Evolutionary conservation across 306 rosid species (phyloP), one percentile per base, ranked within the genome.

Genomic region (Sicyos baderoa): DNA sequence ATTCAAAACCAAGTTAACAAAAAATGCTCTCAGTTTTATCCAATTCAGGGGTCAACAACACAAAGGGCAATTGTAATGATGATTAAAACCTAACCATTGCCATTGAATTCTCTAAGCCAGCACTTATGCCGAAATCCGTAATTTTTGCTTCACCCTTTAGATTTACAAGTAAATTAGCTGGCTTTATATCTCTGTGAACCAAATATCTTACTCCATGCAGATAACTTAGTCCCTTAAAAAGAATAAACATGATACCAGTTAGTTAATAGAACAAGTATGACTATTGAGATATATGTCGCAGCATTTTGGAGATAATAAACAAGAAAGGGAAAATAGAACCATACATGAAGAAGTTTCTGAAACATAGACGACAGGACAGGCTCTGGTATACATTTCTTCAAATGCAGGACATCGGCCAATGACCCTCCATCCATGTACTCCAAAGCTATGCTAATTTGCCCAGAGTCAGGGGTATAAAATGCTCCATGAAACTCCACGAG

Each of bases 371-470:
- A 88, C 65, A 93, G 88, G 70, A 86, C 78, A 54, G 84, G 94
- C 80, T 93, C 98, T 0, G 98, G 98, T 76, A 89, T 77, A 64
- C 64, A 83, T 79, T 83, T 84, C 74, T 75, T 84, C 79, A 63
- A 72, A 73, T 83, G 74, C 74, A 93, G 74, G 72, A 93, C 83
- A 82, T 90, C 99, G 21, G 94, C 97, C 75, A 93, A 81, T 4
- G 99, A 93, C 54, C 99, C 99, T 79, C 99, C 99, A 59, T 93
- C 96, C 97, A 93, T 88, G 76, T 93, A 93, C 79, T 93, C 99
- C 84, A 93, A 82, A 45, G 97, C 99, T 77, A 90, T 93, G 83
- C 99, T 90, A 78, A 93, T 93, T 71, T 93, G 97, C 47, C 99
- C 97, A 16, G 99, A 89, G 72, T 93, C 97, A 10, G 99, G 99